Conservation (phyloP, 192 early-diverging fungal species). For the Coemansia sp. region DNA sequence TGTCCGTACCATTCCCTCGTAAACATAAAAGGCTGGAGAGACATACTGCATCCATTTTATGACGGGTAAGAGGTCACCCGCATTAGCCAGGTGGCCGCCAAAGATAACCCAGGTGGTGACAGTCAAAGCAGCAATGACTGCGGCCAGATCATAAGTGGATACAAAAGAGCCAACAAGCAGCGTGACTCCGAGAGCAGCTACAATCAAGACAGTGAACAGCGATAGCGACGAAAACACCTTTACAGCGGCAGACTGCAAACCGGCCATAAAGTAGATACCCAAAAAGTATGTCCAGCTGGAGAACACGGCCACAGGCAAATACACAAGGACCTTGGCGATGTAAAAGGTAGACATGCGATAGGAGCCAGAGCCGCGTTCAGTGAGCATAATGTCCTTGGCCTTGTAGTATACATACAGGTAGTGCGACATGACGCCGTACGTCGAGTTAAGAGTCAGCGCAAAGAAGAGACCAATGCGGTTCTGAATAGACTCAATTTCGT, state of each 20-base stretch:
- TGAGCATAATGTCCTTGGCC: slow-evolving; percentile 55
- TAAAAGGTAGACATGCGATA: slow-evolving; percentile 64
- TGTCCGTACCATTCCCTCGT: slow-evolving; percentile 47
- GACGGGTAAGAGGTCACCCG: slow-evolving; percentile 43
- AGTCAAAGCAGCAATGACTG: slow-evolving; percentile 36
- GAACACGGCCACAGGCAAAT: slow-evolving; percentile 43
- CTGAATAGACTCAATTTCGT: slow-evolving; percentile 50
- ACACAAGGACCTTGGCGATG: slow-evolving; percentile 58
- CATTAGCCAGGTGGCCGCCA: slow-evolving; percentile 49
- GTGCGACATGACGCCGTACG: slow-evolving; percentile 60
- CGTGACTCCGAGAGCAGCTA: slow-evolving; percentile 44
- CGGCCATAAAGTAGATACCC: slow-evolving; percentile 52
- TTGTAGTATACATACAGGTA: slow-evolving; percentile 50
- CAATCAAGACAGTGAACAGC: slow-evolving; percentile 36
- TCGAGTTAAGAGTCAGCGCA: slow-evolving; percentile 53
- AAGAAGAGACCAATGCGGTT: slow-evolving; percentile 53
- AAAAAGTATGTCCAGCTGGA: slow-evolving; percentile 48
- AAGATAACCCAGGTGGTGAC: slow-evolving; percentile 48
- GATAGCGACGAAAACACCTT: slow-evolving; percentile 34
- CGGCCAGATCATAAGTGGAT: slow-evolving; percentile 35
- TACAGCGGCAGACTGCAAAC: slow-evolving; percentile 22
- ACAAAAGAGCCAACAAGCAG: slow-evolving; percentile 47
- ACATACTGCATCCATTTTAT: slow-evolving; percentile 53
- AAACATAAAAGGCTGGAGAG: slow-evolving; percentile 44
- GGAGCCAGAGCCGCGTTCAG: slow-evolving; percentile 62